phyloP scores from a whole-genome alignment of 2,329 filamentous ascomycete species.

The Lachnellula occidentalis region DNA sequence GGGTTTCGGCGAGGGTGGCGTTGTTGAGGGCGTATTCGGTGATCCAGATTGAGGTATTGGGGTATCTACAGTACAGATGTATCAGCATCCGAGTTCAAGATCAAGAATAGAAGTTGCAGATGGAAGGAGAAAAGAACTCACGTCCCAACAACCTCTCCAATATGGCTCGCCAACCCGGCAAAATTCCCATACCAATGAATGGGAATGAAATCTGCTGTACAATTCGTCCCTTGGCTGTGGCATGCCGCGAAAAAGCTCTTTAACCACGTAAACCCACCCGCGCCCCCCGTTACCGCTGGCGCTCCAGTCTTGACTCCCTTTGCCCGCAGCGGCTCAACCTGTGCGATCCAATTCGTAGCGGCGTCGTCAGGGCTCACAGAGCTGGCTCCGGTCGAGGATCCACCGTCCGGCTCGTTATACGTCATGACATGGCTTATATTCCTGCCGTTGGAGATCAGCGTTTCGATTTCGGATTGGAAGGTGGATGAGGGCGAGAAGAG shows the following conservation, averaged over 20 bases:
- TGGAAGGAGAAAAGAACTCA: conserved; percentile 15
- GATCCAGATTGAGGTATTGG: conserved; percentile 63
- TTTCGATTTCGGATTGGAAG: conserved; percentile 56
- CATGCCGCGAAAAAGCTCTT: conserved; percentile 60
- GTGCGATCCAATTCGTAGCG: conserved; percentile 62
- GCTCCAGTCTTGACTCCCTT: conserved; percentile 61
- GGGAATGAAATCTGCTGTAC: conserved; percentile 58
- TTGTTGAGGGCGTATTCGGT: conserved; percentile 66
- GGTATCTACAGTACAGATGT: conserved; percentile 45
- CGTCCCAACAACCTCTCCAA: conserved; percentile 28
- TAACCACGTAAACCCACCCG: conserved; percentile 60
- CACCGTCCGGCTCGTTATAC: conserved; percentile 75
- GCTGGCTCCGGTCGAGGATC: conserved; percentile 52
- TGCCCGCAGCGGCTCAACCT: conserved; percentile 63
- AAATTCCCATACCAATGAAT: conserved; percentile 64
- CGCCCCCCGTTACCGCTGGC: conserved; percentile 62
- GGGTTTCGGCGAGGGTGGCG: conserved; percentile 49
- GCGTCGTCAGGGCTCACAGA: conserved; percentile 54
- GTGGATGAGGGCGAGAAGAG: conserved; percentile 56
- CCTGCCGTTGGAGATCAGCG: conserved; percentile 45
- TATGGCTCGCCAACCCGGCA: conserved; percentile 31
- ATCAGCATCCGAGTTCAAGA: conserved; percentile 1
- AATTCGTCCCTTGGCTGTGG: conserved; percentile 45
- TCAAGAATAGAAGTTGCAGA: too few relatives aligned
- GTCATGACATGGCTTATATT: conserved; percentile 63